A percentile compares a stretch with the other conserved stretches of the same genome.
Evolutionary conservation across 345 rosid genomes (phyloP).

Genomic region (Citrus reticulata): DNA sequence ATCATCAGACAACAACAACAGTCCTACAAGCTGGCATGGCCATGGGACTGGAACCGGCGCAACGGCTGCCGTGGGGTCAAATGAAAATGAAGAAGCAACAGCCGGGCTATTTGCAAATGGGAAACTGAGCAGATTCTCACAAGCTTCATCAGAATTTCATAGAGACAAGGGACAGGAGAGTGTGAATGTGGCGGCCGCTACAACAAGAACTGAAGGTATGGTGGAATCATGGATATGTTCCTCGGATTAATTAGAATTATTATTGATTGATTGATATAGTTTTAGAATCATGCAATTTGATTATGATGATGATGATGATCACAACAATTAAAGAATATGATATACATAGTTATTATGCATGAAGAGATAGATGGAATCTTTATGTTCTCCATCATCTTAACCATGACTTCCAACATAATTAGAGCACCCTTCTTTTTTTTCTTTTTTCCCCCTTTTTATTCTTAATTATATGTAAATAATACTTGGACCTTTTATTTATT

Average conservation of each 20-base stretch:
- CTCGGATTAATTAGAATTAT: slow-evolving; percentile 43
- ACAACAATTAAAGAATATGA: slow-evolving; percentile 5
- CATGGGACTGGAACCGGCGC: background rate
- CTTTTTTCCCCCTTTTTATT: too few species aligned
- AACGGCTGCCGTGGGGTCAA: background rate
- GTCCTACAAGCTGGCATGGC: slow-evolving; percentile 17
- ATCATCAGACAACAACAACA: slow-evolving; percentile 6
- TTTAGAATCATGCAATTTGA: background rate
- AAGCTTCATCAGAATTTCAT: slow-evolving; percentile 29
- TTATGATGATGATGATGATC: slow-evolving; percentile 2
- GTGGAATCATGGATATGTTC: slow-evolving; percentile 88
- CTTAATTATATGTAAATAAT: slow-evolving; percentile 33
- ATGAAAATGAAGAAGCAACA: slow-evolving; percentile 27
- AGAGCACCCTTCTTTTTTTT: background rate
- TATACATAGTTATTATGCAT: slow-evolving; percentile 16
- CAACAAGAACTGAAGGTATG: slow-evolving; percentile 54
- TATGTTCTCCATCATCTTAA: slow-evolving; percentile 24
- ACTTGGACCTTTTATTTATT: slow-evolving; percentile 9
- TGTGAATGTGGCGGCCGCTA: slow-evolving; percentile 5
- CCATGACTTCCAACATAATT: slow-evolving; percentile 28
- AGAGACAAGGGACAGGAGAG: slow-evolving; percentile 35
- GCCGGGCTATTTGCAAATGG: slow-evolving; percentile 28
- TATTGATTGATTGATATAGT: background rate
- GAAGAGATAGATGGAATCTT: slow-evolving; percentile 31
- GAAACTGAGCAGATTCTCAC: slow-evolving; percentile 21